Evolutionary conservation across 176 grass and related monocot species (phyloP), one percentile per base, ranked within the genome.

Genomic region (Carex scoparia): DNA sequence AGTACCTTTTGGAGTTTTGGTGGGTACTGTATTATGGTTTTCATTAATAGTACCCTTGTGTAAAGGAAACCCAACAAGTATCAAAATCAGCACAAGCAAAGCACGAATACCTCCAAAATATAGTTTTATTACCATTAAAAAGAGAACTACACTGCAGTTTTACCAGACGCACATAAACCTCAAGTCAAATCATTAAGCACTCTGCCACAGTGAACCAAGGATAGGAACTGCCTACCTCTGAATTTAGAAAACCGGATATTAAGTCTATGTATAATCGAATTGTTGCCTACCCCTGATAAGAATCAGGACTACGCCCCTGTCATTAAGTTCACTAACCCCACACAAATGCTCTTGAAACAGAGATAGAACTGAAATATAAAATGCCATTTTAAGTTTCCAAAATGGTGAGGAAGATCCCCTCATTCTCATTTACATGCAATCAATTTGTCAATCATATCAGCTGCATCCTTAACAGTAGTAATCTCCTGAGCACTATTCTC

Each of bases 391-490:
- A 57, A 33, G 11, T 32, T 56, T 10, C 13, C 74, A 35, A 57
- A 58, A 58, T 57, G 74, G 7, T 57, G 6, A 4, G 5, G 30
- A 8, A 46, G 48, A 28, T 33, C 27, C 49, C 49, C 1, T 69
- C 48, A 15, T 78, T 54, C 49, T 55, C 49, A 56, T 11, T 55
- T 56, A 16, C 14, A 85, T 53, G 80, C 33, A 33, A 89, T 86
- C 4, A 92, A 85, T 55, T 90, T 90, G n/a, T 94, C 92, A 1
- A 94, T 92, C 27, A 94, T 90, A 14, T 85, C 59, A 13, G 92
- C 92, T 8, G 92, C 92, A 2, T 94, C 90, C 35, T 92, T 84
- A 18, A 92, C 92, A 1, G 86, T 88, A 72, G 64, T 70, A 65
- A 94, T 90, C 79, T 82, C 88, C 57, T 94, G 90, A 48, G 90